phyloP scores from a whole-genome alignment of 257 asterid species.

The Primulina huaijiensis region DNA sequence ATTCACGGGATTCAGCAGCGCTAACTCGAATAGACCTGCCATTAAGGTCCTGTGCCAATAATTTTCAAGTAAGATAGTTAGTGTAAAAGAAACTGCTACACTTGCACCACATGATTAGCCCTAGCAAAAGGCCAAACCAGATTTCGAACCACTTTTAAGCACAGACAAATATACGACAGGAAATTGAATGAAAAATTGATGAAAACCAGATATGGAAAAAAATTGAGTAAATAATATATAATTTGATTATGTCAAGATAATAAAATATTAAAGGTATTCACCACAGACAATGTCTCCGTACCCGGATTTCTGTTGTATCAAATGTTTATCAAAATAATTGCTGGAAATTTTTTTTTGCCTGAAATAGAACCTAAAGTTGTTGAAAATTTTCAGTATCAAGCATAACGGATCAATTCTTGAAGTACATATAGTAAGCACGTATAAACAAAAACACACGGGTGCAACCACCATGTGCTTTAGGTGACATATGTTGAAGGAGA shows the following conservation, averaged over 20 bases:
- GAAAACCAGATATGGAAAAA: not conserved
- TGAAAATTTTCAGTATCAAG: not conserved
- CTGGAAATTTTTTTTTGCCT: not conserved
- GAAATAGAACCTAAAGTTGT: not conserved
- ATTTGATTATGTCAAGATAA: not conserved
- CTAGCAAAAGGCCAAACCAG: not conserved
- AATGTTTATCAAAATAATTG: not conserved
- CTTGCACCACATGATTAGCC: not conserved
- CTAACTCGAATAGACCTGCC: conserved; percentile 58
- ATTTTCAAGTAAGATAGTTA: not conserved
- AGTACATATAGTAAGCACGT: not conserved
- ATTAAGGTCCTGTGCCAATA: conserved; percentile 46
- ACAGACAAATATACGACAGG: not conserved
- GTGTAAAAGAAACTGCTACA: not conserved
- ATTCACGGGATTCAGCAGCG: conserved; percentile 45
- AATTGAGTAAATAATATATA: not conserved
- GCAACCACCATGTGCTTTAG: not conserved
- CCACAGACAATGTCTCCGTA: not conserved
- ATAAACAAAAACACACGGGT: not conserved
- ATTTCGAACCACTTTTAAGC: not conserved
- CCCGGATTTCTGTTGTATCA: not conserved
- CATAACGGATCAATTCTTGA: not conserved
- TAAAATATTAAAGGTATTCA: not conserved
- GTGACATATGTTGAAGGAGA: not conserved
- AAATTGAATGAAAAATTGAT: not conserved